Base-by-base conservation (phyloP, 371 early-diverging fungal species). In the Choanephora cucurbitarum region DNA sequence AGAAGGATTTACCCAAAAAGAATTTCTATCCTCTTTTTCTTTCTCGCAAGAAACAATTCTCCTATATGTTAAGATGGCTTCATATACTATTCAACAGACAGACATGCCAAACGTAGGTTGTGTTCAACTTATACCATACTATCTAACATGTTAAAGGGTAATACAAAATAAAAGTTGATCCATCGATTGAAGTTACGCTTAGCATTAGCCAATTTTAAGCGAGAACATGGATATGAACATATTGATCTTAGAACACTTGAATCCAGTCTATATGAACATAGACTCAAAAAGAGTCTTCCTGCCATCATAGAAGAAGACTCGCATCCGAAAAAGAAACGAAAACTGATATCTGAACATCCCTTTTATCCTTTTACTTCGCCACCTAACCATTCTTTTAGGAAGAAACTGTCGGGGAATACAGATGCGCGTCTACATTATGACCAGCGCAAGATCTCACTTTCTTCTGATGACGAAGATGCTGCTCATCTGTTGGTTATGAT, bases 401-500 rank as follows among this genome's bases (percentile, higher is more conserved):
- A 63, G 49, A 57, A 58, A 51, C 59, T 52, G 55, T 44, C 47
- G 15, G 39, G 47, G 7, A 37, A 24, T 52, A 52, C 15, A 37
- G 56, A 10, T 49, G 57, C 1, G 28, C 58, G 19, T 56, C 57
- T 21, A 41, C 52, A 47, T 32, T 42, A 22, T 49, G 47, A 21
- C 55, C 45, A 18, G 7, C 41, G 60, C 22, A 62, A 57, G 46
- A 24, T 62, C 32, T 62, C 62, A 11, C 51, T 64, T 19, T 64
- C 60, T 45, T 64, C 65, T 14, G 58, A 60, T 34, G 69, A 64
- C 33, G 61, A 64, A 48, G 62, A 60, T 54, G 65, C 69, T 21
- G 69, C 69, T 17, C 61, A 64, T 37, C 40, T 69, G 46, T 45
- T 69, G 21, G 69, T 69, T 17, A 43, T 69, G 45, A 57, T 64